These are phyloP conservation scores for Trametes pubescens DNA, from an alignment of 1,284 basidiomycete genomes.

Conservation along the genomic window DNA sequence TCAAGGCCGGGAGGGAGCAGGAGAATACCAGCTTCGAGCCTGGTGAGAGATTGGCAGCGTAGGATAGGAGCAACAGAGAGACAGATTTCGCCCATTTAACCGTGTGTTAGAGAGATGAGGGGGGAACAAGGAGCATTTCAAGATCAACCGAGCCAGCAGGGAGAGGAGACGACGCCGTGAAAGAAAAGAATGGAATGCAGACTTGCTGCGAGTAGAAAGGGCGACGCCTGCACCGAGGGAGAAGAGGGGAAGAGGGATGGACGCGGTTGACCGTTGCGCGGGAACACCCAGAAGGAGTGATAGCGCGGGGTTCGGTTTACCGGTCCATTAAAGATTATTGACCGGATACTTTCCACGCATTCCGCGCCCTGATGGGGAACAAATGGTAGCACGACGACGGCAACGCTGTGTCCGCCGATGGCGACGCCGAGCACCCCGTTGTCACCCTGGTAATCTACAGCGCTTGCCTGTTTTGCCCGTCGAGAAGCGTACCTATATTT, in stretches of 20 bases:
- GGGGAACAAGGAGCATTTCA: slow-evolving; percentile 37
- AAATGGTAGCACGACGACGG: slow-evolving; percentile 30
- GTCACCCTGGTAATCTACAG: slow-evolving; percentile 28
- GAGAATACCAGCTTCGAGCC: slow-evolving; percentile 56
- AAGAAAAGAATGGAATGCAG: slow-evolving; percentile 48
- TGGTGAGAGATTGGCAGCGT: slow-evolving; percentile 67
- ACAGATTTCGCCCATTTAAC: slow-evolving; percentile 60
- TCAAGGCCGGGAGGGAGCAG: slow-evolving; percentile 72
- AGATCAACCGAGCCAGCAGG: slow-evolving; percentile 31
- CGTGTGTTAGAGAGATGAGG: slow-evolving; percentile 29
- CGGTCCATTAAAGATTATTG: slow-evolving; percentile 17
- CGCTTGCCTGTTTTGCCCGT: slow-evolving; percentile 14
- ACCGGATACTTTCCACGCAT: slow-evolving; percentile 10
- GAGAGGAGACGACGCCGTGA: slow-evolving; percentile 21
- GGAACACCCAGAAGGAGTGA: slow-evolving; percentile 14
- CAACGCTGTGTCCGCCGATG: slow-evolving; percentile 29
- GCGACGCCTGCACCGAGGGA: slow-evolving; percentile 38
- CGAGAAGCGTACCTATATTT: background rate
- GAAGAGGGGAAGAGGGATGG: slow-evolving; percentile 29
- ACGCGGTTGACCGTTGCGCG: slow-evolving; percentile 19
- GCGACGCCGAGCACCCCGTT: slow-evolving; percentile 25
- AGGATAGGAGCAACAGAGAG: slow-evolving; percentile 74
- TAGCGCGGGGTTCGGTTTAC: slow-evolving; percentile 11
- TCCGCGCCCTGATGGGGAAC: slow-evolving; percentile 24
- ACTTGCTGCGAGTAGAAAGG: slow-evolving; percentile 45